Base-by-base conservation (phyloP, 2,329 filamentous ascomycete genomes). In the Cladophialophora immunda region DNA sequence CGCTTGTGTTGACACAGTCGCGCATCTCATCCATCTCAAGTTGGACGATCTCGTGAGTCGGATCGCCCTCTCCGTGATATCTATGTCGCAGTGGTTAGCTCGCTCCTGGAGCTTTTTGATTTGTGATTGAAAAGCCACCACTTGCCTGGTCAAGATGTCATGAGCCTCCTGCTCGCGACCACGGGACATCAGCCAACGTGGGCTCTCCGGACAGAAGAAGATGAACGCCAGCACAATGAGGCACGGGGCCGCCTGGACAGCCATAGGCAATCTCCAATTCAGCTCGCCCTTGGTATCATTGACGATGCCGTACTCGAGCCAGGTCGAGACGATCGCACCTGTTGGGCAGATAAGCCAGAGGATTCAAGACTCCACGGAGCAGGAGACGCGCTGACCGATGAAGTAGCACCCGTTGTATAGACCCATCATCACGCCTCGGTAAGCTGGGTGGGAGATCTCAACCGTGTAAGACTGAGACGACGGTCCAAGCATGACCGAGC, bases 61-160 rank as follows among this genome's bases (percentile, higher is more conserved):
- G 55, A 29, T 58, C 34, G 32, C 32, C 55, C 17, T 58, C 55
- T 8, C 55, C 55, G 27, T 58, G 55, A 13, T 58, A 58, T 56
- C 30, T 56, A 30, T 19, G n/a, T 56, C 54, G 27, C 32, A 56
- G 17, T n/a, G n/a, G n/a, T 30, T 36, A 17, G 34, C 34, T 25
- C 25, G 25, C 19, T 54, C 50, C 50, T 9, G 50, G 15, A 2
- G 19, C 19, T 8, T 30, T 29, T 54, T 2, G 50, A 29, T 27
- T 29, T 22, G 25, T 29, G 50, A 27, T 22, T 4, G 25, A 7
- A 27, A 54, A 2, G 29, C 22, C 50, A 54, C 50, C 19, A 54
- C 50, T 54, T 27, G 29, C 53, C 17, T 55, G 53, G 29, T 34
- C 53, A 55, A n/a, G 25, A 55, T 55, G 15, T 27, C 53, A 17